Evolutionary conservation across 176 grass and related monocot species (phyloP).

Genomic region (Sorghum bicolor): Sorghum_bicolor_NCBIv3 NC_012872.2:3340501-3341000

Average conservation of each 20-base stretch:
- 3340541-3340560: not conserved
- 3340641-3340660: not conserved
- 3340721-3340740: not conserved
- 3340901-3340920: not conserved
- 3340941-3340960: not conserved
- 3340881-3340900: not conserved
- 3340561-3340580: not conserved
- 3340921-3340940: not conserved
- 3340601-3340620: not conserved
- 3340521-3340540: not conserved
- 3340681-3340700: not conserved
- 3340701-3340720: not conserved
- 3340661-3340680: not conserved
- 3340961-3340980: not conserved
- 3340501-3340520: not conserved
- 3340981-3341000: not conserved
- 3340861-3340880: not conserved
- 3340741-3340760: not conserved
- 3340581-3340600: not conserved
- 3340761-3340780: not conserved
- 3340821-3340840: not conserved
- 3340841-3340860: not conserved
- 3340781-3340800: not conserved
- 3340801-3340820: not conserved
- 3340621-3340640: not conserved